Evolutionary conservation across 1,284 basidiomycete species (phyloP).

Genomic region (Moesziomyces sp.): DNA sequence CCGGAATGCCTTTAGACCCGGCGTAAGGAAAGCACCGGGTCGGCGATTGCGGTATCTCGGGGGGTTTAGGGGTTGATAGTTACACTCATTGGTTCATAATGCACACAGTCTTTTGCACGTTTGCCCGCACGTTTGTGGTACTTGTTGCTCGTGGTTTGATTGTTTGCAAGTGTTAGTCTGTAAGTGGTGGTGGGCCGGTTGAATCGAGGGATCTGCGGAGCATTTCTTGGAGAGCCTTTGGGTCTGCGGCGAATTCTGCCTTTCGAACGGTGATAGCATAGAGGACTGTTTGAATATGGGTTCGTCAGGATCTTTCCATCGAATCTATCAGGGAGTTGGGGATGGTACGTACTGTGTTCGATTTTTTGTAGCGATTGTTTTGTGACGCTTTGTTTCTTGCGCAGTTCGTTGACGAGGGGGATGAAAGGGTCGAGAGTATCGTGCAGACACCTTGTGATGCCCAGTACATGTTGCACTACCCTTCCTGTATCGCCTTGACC

Average conservation of each 20-base stretch:
- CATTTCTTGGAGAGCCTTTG: slow-evolving; percentile 52
- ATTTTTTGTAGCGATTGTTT: slow-evolving; percentile 88
- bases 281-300: slow-evolving; percentile 12
- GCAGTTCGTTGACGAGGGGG: slow-evolving; percentile 77
- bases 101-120: slow-evolving; percentile 8
- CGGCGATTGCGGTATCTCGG: too few relatives aligned
- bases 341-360: slow-evolving; percentile 78
- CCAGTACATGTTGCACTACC: slow-evolving; percentile 47
- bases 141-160: not conserved
- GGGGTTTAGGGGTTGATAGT: not conserved
- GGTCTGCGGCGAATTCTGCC: slow-evolving; percentile 48
- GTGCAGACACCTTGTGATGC: slow-evolving; percentile 48
- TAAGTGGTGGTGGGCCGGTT: slow-evolving; percentile 2
- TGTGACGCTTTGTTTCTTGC: slow-evolving; percentile 89
- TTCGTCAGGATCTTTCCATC: too few relatives aligned
- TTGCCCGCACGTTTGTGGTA: not conserved
- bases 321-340: not conserved
- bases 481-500: slow-evolving; percentile 35
- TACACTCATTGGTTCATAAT: slow-evolving; percentile 2
- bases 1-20: slow-evolving; percentile 34
- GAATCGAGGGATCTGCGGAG: slow-evolving; percentile 40
- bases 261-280: slow-evolving; percentile 57
- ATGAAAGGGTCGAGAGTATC: slow-evolving; percentile 79
- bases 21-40: slow-evolving; percentile 6
- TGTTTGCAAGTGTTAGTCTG: slow-evolving; percentile 12